Percentiles rank a stretch among this genome's conserved stretches.
phyloP scores from a whole-genome alignment of 176 grass and related monocot species.

The Oryza longistaminata region DNA sequence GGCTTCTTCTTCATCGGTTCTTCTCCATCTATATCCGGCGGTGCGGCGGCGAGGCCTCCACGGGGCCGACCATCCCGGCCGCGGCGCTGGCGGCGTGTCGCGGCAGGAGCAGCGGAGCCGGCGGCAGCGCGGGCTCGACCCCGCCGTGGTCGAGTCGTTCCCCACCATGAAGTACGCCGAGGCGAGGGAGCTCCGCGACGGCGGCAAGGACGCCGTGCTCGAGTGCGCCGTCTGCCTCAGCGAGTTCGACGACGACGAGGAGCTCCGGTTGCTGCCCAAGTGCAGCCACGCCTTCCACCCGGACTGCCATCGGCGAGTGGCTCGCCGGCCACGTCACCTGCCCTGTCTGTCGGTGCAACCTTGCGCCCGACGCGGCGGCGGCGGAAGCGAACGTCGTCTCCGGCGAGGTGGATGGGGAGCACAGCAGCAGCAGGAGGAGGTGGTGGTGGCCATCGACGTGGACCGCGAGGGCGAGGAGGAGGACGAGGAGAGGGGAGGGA shows the following conservation, averaged over 20 bases:
- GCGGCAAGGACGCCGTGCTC: conserved; percentile 38
- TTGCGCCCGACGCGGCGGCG: conserved; percentile 28
- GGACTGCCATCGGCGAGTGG: conserved; percentile 84
- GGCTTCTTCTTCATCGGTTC: conserved; percentile 71
- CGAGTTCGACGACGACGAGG: conserved; percentile 75
- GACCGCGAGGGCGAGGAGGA: neutral
- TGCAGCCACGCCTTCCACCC: conserved; percentile 84
- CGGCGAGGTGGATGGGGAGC: neutral
- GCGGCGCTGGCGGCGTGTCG: conserved; percentile 42
- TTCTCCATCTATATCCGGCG: conserved; percentile 72
- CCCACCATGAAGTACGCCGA: conserved; percentile 72
- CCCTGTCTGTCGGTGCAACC: conserved; percentile 74
- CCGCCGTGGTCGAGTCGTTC: conserved; percentile 64
- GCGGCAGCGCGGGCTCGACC: conserved; percentile 52
- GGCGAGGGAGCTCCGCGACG: conserved; percentile 55
- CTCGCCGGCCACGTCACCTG: conserved; percentile 68
- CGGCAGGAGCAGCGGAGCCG: conserved; percentile 31
- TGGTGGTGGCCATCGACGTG: conserved; percentile 49
- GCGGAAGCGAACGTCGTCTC: neutral
- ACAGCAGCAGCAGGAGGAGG: neutral
- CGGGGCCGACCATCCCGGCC: conserved; percentile 24
- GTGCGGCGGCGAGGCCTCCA: conserved; percentile 33
- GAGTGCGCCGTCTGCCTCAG: conserved; percentile 85
- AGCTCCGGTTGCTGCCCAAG: conserved; percentile 59
- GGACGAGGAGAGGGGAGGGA: conserved; percentile 32